Conservation (phyloP, 179 eudicot species). For the Spergularia azorica region DNA sequence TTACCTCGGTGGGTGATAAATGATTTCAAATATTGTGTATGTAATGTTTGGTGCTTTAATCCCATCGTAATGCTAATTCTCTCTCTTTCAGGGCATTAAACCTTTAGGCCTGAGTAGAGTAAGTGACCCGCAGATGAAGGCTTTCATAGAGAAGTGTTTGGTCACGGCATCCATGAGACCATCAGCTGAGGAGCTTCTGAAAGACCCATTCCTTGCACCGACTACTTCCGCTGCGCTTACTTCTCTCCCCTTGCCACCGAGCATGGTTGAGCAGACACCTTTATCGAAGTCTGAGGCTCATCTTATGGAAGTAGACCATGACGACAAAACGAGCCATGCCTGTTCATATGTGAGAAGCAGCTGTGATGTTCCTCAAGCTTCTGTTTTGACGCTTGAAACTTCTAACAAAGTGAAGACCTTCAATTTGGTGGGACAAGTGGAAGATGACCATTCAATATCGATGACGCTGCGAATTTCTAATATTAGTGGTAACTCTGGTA, state of each 20-base stretch:
- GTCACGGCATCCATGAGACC: conserved; percentile 55
- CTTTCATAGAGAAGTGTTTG: conserved; percentile 74
- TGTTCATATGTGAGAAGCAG: conserved; percentile 37
- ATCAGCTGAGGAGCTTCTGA: conserved; percentile 64
- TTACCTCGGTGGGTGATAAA: conserved; percentile 54
- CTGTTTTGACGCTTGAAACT: conserved; percentile 39
- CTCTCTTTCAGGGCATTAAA: conserved; percentile 57
- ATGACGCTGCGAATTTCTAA: conserved; percentile 52
- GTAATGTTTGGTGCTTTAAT: background rate
- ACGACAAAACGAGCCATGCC: conserved; percentile 33
- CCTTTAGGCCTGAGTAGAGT: conserved; percentile 65
- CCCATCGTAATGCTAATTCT: background rate
- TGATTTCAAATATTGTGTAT: background rate
- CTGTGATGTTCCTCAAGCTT: conserved; percentile 32
- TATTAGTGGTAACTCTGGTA: conserved; percentile 36
- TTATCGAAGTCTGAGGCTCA: conserved; percentile 32
- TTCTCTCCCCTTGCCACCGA: conserved; percentile 26
- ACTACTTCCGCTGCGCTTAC: conserved; percentile 30
- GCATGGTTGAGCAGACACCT: conserved; percentile 24
- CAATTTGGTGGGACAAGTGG: conserved; percentile 47
- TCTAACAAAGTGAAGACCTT: conserved; percentile 43
- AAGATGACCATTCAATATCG: conserved; percentile 45
- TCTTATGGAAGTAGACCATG: conserved; percentile 58
- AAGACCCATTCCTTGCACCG: conserved; percentile 57
- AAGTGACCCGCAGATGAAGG: conserved; percentile 50